Conservation (phyloP, 345 rosid genomes). For the Citrus hindsii region DNA sequence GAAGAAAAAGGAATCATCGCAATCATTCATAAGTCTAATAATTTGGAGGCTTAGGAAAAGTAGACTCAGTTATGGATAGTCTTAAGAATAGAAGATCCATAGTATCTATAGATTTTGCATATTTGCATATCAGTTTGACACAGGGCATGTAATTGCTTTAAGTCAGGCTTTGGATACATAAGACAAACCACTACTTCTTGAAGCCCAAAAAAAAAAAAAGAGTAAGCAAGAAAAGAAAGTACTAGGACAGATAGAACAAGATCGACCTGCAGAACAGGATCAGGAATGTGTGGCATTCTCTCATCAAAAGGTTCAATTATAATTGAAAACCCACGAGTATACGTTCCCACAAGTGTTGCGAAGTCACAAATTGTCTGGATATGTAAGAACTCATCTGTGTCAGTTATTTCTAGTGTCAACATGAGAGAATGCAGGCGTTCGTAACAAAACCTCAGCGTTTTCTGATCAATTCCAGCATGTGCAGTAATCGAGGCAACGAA, state of each 20-base stretch:
- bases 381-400: constrained; percentile 91
- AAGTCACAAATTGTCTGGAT: constrained; percentile 94
- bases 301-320: constrained; percentile 96
- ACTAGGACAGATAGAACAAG: neutral
- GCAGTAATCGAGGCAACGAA: constrained; percentile 64
- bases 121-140: neutral
- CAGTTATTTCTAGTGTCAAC: constrained; percentile 92
- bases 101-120: neutral
- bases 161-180: neutral
- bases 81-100: neutral
- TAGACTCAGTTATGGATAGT: neutral
- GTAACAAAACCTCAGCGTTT: constrained; percentile 89
- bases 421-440: constrained; percentile 94
- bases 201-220: neutral
- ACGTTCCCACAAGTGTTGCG: constrained; percentile 94
- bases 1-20: neutral
- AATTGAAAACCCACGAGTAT: constrained; percentile 88
- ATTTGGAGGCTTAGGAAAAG: neutral
- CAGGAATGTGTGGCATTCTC: constrained; percentile 97
- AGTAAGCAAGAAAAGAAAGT: constrained; percentile 4
- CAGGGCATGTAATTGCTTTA: neutral
- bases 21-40: neutral
- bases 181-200: neutral
- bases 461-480: constrained; percentile 95
- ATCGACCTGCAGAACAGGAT: constrained; percentile 89